Base-by-base conservation (phyloP, 352 stramenopile genomes). In the Phytophthora agathidicida region DNA sequence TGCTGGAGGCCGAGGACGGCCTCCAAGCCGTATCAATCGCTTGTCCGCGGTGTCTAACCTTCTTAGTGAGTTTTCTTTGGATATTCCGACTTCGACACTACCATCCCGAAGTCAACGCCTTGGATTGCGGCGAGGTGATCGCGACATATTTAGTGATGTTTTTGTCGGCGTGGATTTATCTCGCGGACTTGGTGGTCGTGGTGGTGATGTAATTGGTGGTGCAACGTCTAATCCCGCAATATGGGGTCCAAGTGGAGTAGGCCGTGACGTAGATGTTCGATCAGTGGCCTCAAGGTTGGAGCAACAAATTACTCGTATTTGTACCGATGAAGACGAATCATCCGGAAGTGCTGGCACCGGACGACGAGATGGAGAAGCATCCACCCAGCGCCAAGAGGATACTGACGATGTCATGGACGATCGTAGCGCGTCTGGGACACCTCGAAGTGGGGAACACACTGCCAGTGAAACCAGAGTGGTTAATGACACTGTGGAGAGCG, bases 31-130 rank as follows among this genome's bases (percentile, higher is more conserved):
- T 52, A 80, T 58, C 19, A 93, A 82, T 47, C 73, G 80, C 14
- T 60, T 91, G 41, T 88, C 83, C 27, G 68, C 83, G 10, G 73
- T 93, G 5, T 91, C 83, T 0, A 91, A 92, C 44, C 39, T 94
- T 24, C 63, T 94, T 14, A 93, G 80, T 26, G 86, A 94, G 30
- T 93, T 94, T 51, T 92, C 86, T 6, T 61, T 94, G 13, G 83
- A 94, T 41, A 86, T 93, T 24, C 83, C 83, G 7, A 72, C 66
- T 7, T 76, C 75, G 9, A 52, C 50, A 36, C 39, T 76, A 35
- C 64, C 58, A 24, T 69, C 68, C 20, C 58, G 68, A 11, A 48
- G 45, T 11, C 62, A 73, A 7, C 80, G 81, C 41, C 35, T 78
- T 13, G 61, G 63, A 28, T 66, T 88, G 46, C 80, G 76, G 26